These are phyloP conservation scores for Populus tomentosa DNA, from an alignment of 441 rosid genomes.

Conservation along the genomic window DNA sequence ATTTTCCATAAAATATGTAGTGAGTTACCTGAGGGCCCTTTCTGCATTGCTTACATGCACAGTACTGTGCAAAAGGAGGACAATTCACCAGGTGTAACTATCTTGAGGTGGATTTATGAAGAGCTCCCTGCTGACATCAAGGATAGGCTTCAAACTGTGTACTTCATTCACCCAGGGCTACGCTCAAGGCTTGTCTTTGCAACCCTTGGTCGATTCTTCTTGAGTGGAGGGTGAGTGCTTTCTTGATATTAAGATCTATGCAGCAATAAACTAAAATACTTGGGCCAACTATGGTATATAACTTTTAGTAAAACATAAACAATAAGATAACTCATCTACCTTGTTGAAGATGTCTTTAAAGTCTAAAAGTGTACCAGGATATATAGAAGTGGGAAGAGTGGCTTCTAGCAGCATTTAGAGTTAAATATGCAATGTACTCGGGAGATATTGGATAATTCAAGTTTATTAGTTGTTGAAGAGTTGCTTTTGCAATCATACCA, in stretches of 20 bases:
- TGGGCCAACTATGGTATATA: background rate
- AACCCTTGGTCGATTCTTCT: slow-evolving; percentile 66
- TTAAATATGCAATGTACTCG: slow-evolving; percentile 1
- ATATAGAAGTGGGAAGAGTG: background rate
- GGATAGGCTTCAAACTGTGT: slow-evolving; percentile 61
- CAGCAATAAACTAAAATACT: background rate
- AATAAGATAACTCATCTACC: background rate
- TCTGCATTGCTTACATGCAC: slow-evolving; percentile 65
- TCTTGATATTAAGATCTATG: background rate
- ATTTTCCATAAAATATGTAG: slow-evolving; percentile 54
- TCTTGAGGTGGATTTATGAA: slow-evolving; percentile 66
- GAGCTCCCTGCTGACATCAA: slow-evolving; percentile 51
- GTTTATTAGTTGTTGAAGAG: background rate
- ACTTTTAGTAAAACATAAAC: background rate
- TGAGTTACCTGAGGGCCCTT: slow-evolving; percentile 54
- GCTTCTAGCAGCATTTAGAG: background rate
- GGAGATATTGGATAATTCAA: background rate
- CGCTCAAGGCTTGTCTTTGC: slow-evolving; percentile 68
- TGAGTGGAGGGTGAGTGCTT: slow-evolving; percentile 62
- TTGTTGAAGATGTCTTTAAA: background rate
- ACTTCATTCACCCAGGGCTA: slow-evolving; percentile 72
- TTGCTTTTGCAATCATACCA: background rate
- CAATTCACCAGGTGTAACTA: slow-evolving; percentile 67
- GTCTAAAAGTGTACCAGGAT: background rate
- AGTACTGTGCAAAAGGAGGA: slow-evolving; percentile 59